Percentiles rank a stretch among this genome's conserved stretches.
These are phyloP conservation scores for Penicillium desertorum DNA, from an alignment of 495 filamentous ascomycete genomes.

Conservation along the genomic window DNA sequence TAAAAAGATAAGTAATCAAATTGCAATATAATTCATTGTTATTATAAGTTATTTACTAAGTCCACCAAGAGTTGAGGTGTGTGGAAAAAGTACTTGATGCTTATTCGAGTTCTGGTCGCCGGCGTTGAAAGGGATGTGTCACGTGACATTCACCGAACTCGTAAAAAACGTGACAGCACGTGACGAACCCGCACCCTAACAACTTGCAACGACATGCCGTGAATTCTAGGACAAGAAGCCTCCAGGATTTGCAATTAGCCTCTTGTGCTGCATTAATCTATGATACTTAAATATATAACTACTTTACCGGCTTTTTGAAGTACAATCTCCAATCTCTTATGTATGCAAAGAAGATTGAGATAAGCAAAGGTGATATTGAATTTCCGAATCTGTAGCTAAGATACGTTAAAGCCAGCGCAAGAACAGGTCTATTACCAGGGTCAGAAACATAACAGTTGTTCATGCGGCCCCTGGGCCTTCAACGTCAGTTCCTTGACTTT, in stretches of 20 bases:
- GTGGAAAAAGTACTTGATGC: background rate
- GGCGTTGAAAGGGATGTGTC: background rate
- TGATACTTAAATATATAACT: background rate
- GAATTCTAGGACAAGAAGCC: background rate
- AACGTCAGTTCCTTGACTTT: background rate
- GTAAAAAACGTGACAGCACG: background rate
- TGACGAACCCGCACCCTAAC: conserved; percentile 3
- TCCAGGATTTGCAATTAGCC: background rate
- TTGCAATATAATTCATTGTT: background rate
- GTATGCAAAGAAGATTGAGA: background rate
- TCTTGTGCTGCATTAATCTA: background rate
- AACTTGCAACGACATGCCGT: background rate
- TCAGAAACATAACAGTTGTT: background rate
- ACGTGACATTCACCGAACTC: background rate
- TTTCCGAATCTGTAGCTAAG: background rate
- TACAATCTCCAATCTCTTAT: background rate
- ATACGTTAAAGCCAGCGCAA: background rate
- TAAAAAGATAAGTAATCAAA: background rate
- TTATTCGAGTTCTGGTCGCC: conserved; percentile 2
- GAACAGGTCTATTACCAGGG: background rate
- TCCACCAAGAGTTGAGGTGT: background rate
- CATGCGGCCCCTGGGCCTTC: background rate
- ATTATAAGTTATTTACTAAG: background rate
- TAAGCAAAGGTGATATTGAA: background rate
- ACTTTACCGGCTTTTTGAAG: background rate